phyloP scores from a whole-genome alignment of 169 alveolate genomes.

The Hepatocystis sp. region DNA sequence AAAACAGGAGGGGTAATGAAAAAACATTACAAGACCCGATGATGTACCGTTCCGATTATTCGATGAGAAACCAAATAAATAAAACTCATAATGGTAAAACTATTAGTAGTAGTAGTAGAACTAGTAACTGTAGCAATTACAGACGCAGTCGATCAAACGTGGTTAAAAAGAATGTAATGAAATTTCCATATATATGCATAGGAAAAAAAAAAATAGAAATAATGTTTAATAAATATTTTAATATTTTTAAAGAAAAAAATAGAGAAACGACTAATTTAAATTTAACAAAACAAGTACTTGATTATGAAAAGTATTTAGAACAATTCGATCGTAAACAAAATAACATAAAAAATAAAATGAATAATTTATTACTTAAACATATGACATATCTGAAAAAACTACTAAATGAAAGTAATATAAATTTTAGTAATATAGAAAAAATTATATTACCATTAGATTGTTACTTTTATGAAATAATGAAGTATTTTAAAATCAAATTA shows the following conservation, averaged over 20 bases:
- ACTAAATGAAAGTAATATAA: neutral
- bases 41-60: neutral
- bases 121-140: neutral
- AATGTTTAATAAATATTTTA: constrained; percentile 54
- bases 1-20: neutral
- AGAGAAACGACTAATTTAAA: constrained; percentile 53
- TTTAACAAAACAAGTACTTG: constrained; percentile 22
- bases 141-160: neutral
- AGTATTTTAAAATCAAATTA: constrained; percentile 9
- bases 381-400: constrained; percentile 1
- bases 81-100: neutral
- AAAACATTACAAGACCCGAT: neutral
- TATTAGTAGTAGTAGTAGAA: neutral
- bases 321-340: constrained; percentile 16
- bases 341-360: constrained; percentile 24
- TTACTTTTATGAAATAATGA: constrained; percentile 40
- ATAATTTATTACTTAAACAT: constrained; percentile 1
- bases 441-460: constrained; percentile 41
- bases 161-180: neutral
- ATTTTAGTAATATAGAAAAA: constrained; percentile 4
- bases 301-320: constrained; percentile 23
- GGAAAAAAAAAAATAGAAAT: constrained; percentile 31
- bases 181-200: constrained; percentile 34
- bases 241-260: constrained; percentile 66
- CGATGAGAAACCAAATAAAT: neutral